Conservation (phyloP, 441 rosid species). For the Euphorbia corollata region DNA sequence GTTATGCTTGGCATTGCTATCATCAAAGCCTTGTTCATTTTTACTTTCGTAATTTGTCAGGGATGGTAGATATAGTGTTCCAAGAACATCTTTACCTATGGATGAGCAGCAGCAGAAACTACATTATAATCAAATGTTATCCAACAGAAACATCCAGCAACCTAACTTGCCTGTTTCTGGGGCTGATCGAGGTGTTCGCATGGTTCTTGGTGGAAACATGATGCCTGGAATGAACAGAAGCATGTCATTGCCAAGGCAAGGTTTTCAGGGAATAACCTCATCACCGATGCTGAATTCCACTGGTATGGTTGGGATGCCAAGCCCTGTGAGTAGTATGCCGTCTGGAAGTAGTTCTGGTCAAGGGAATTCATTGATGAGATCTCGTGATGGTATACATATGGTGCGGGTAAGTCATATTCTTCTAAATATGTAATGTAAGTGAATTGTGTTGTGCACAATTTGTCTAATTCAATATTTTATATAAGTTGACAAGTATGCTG, state of each 20-base stretch:
- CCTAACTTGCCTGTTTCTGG: constrained; percentile 65
- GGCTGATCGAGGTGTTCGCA: constrained; percentile 59
- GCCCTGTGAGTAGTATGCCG: constrained; percentile 48
- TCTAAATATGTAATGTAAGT: neutral
- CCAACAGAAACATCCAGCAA: constrained; percentile 69
- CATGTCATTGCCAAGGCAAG: constrained; percentile 75
- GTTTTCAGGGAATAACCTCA: constrained; percentile 68
- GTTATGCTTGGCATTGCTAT: neutral
- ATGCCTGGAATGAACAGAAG: constrained; percentile 59
- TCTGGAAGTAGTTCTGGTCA: constrained; percentile 59
- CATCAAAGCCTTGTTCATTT: constrained; percentile 3
- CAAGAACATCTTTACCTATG: constrained; percentile 60
- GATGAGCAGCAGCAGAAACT: constrained; percentile 85
- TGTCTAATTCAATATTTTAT: neutral
- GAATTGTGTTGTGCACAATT: neutral
- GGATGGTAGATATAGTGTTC: constrained; percentile 72
- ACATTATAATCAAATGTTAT: constrained; percentile 59
- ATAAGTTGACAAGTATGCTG: neutral
- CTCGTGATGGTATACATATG: constrained; percentile 67
- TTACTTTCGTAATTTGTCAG: constrained; percentile 29
- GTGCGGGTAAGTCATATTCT: constrained; percentile 55
- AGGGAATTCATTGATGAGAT: constrained; percentile 69
- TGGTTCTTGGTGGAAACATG: constrained; percentile 66
- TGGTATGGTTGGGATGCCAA: constrained; percentile 62
- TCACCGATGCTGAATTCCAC: constrained; percentile 66